phyloP scores from a whole-genome alignment of 257 asterid species.

The Capsicum chinense region DNA sequence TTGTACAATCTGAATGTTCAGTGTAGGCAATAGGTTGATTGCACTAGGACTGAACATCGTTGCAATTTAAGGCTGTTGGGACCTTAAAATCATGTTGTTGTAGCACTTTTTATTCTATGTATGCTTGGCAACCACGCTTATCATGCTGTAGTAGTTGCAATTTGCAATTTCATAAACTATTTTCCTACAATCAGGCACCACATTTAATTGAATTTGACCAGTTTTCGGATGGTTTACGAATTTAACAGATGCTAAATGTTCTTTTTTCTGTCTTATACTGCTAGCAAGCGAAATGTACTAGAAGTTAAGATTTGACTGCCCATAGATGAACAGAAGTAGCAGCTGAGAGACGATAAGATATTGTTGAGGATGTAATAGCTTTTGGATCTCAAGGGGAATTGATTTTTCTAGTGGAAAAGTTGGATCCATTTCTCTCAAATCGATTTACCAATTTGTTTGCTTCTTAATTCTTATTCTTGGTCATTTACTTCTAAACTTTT shows the following conservation, averaged over 20 bases:
- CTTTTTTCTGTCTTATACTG: background rate
- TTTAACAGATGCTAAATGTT: background rate
- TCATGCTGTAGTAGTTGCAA: background rate
- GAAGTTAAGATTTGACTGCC: background rate
- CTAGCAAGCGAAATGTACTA: background rate
- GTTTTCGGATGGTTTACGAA: background rate
- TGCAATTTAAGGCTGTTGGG: background rate
- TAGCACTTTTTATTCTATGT: background rate
- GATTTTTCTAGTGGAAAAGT: background rate
- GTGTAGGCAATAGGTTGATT: background rate
- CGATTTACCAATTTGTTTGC: background rate
- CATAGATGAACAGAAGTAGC: background rate
- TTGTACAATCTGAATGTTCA: conserved; percentile 11
- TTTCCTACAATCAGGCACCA: background rate
- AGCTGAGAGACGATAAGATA: background rate
- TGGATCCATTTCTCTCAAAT: background rate
- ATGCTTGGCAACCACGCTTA: background rate
- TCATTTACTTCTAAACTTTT: background rate
- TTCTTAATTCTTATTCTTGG: background rate
- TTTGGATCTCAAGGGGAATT: background rate
- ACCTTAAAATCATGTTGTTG: conserved; percentile 10
- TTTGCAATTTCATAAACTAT: background rate
- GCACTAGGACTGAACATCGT: background rate
- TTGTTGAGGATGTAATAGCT: background rate
- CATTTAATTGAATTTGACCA: background rate